Base-by-base conservation (phyloP, 345 rosid genomes). In the Syzygium oleosum region DNA sequence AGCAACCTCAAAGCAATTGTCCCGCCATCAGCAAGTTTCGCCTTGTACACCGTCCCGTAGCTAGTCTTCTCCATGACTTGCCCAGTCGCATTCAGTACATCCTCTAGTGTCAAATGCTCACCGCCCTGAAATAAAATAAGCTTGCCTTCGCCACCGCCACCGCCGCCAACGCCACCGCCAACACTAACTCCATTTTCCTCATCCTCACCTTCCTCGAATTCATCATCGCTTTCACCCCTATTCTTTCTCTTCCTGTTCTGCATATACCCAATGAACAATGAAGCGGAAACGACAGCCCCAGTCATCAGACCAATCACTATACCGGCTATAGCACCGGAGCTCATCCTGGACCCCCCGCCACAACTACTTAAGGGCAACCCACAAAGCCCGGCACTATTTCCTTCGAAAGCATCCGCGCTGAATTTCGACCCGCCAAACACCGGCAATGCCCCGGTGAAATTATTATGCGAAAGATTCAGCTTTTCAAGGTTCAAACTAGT, bases 61-160 rank as follows among this genome's bases (percentile, higher is more conserved):
- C 91, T 96, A 13, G 98, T 96, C 93, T 98, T 98, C 93, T 98
- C 99, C 93, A 95, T 94, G 27, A 98, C 99, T 78, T 96, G 99
- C 29, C 99, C 99, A 2, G 99, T 98, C 4, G 99, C 99, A 87
- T 98, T 98, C 92, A 98, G 88, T 77, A 98, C 99, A 89, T 96
- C 99, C 73, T 95, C 99, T 38, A 98, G 89, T 3, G 96, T 94
- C 91, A 98, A 94, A 91, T 96, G 97, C 95, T 98, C 99, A 7
- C 98, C 99, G 5, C 99, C 99, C 94, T 98, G 96, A 88, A 98
- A 98, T 92, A 98, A 91, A 88, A 96, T 91, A 25, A 98, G 93
- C 93, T 93, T 98, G 87, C 99, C 99, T 92, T 98, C 98, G 51
- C 94, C 94, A 6, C 88, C 90, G 8, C 89, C 90, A 43, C 93